phyloP scores from a whole-genome alignment of 768 basidiomycete genomes.

The Solioccasus polychromus region DNA sequence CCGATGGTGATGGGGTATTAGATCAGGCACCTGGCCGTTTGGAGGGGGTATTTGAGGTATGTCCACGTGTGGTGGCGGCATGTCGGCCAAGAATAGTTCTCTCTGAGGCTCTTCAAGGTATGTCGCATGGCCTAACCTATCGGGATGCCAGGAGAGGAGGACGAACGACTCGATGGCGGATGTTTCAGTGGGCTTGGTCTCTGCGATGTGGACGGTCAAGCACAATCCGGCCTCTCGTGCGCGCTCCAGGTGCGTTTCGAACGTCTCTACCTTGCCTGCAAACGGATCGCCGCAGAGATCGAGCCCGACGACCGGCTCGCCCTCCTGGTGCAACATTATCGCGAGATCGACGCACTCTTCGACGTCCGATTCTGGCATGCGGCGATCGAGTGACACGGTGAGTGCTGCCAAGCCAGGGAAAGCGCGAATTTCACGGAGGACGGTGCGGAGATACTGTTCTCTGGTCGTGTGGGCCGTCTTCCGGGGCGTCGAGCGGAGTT shows the following conservation, averaged over 20 bases:
- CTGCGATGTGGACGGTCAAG: conserved; percentile 81
- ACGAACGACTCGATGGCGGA: conserved; percentile 55
- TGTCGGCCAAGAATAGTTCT: conserved; percentile 44
- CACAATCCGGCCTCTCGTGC: conserved; percentile 62
- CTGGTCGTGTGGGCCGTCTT: conserved; percentile 56
- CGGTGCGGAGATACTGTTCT: conserved; percentile 57
- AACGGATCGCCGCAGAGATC: conserved; percentile 79
- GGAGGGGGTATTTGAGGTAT: conserved; percentile 17
- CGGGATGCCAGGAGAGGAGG: conserved; percentile 60
- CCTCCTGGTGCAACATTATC: conserved; percentile 48
- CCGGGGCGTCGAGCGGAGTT: conserved; percentile 80
- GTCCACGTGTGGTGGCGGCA: conserved; percentile 20
- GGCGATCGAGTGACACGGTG: conserved; percentile 74
- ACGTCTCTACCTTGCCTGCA: conserved; percentile 53
- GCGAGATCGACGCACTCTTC: conserved; percentile 59
- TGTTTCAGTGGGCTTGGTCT: conserved; percentile 64
- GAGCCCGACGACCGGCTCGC: conserved; percentile 68
- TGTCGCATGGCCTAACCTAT: conserved; percentile 78
- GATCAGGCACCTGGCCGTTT: conserved; percentile 17
- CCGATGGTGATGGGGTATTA: conserved; percentile 21
- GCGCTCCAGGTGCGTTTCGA: conserved; percentile 48
- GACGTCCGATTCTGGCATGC: conserved; percentile 53
- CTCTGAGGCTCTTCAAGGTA: conserved; percentile 62
- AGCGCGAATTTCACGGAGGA: conserved; percentile 62
- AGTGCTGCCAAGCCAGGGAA: conserved; percentile 56